Base-by-base conservation (phyloP, 1,284 basidiomycete genomes). In the Rhizopogon parksii region DNA sequence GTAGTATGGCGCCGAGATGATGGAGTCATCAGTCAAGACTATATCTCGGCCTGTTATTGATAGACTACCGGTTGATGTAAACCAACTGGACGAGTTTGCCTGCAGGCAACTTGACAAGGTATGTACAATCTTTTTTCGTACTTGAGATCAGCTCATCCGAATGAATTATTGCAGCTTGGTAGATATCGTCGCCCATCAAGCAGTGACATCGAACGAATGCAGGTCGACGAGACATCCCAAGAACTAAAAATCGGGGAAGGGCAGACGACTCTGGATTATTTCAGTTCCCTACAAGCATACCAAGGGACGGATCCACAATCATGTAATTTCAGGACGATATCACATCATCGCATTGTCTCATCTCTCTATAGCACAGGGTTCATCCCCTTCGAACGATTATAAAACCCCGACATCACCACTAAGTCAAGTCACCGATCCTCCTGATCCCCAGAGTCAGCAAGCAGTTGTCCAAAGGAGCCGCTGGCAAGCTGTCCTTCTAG, bases 11-110 rank as follows among this genome's bases (percentile, higher is more conserved):
- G 91, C 88, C 17, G 87, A 87, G 64, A 86, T 93, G 74, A 82
- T 94, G 71, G 91, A 93, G 68, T 88, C 83, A 2, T 85, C 86
- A 38, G 82, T 95, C 49, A 89, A 86, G 66, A 78, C 85, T 27
- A 83, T 94, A 47, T 91, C 89, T 9, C 75, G 82, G 7, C 91
- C 91, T n/a, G 89, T 93, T 46, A 87, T 91, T 52, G 81, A 87
- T 56, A 80, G 86, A 40, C 72, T 93, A 0, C 88, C 80, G 38
- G 84, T 80, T 50, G 80, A 80, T 54, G 83, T 79, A 40, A 82
- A 81, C 53, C 83, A 85, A 61, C 71, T 92, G n/a, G 91, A 94
- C 58, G 88, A 90, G 54, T 93, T 93, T 67, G 91, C 91, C 2
- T 89, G 87, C 62, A 77, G 88, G 49, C 90, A 93, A 64, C 75